Evolutionary conservation across 805 yeast genomes (phyloP).

Genomic region (Sungouiella blattae): DNA sequence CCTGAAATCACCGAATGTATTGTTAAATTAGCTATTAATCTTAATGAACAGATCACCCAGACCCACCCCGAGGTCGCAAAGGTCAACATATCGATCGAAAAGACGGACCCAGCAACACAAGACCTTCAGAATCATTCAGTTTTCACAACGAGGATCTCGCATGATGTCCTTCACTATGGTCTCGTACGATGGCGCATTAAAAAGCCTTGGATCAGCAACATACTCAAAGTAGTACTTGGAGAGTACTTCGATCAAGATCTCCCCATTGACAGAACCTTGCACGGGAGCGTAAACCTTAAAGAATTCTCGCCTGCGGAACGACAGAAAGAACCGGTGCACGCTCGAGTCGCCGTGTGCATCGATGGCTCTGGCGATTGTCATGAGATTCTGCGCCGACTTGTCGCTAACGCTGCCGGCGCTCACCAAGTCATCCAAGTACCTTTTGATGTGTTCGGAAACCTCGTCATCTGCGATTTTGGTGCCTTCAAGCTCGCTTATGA

Average conservation of each 20-base stretch:
- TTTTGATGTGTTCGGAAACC: neutral
- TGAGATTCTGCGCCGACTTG: neutral
- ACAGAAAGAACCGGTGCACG: neutral
- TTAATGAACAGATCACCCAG: too few species aligned
- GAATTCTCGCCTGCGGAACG: conserved; percentile 2
- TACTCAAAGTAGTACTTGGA: conserved; percentile 3
- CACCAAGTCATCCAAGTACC: conserved; percentile 1
- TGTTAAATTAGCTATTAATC: too few species aligned
- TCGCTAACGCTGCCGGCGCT: neutral
- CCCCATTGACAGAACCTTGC: neutral
- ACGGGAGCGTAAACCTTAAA: conserved; percentile 1
- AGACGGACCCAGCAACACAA: too few species aligned
- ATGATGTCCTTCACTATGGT: conserved; percentile 1
- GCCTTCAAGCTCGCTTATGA: neutral
- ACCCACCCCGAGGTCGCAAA: too few species aligned
- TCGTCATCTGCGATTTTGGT: neutral
- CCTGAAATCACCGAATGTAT: too few species aligned
- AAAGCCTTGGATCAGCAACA: neutral
- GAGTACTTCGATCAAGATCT: neutral
- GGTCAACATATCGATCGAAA: too few species aligned
- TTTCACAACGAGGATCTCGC: conserved; percentile 1
- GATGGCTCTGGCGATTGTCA: neutral
- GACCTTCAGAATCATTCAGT: too few species aligned
- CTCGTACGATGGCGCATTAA: conserved; percentile 2
- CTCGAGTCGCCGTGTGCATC: neutral